A percentile compares a stretch with the other conserved stretches of the same genome.
Conservation (phyloP, 1,284 basidiomycete genomes). For the Irpex sp. region DNA sequence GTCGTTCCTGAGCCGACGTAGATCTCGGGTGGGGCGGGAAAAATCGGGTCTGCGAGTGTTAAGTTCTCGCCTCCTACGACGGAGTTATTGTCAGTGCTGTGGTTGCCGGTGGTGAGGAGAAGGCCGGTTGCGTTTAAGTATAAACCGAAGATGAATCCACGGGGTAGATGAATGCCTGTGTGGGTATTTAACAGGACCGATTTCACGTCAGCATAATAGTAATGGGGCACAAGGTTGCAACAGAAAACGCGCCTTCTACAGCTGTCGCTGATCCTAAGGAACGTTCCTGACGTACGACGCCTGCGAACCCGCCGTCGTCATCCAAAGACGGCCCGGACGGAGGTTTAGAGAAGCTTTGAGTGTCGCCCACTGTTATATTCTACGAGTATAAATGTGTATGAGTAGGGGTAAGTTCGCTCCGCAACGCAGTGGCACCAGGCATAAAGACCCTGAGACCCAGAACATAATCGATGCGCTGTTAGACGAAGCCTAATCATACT, state of each 20-base stretch:
- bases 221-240: not conserved
- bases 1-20: conserved; percentile 21
- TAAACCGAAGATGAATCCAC: conserved; percentile 28
- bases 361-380: too few species aligned
- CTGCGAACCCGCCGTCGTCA: too few species aligned
- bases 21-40: conserved; percentile 17
- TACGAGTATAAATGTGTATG: too few species aligned
- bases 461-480: too few species aligned
- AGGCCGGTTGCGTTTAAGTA: conserved; percentile 22
- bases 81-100: not conserved
- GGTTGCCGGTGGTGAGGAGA: conserved; percentile 6
- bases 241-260: conserved; percentile 42
- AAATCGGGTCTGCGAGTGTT: conserved; percentile 4
- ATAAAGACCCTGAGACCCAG: too few species aligned
- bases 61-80: conserved; percentile 19
- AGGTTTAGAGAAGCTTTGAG: too few species aligned
- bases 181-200: not conserved
- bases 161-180: conserved; percentile 21
- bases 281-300: too few species aligned
- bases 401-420: too few species aligned
- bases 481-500: too few species aligned
- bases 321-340: too few species aligned
- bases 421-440: too few species aligned
- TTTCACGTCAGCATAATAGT: not conserved
- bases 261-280: conserved; percentile 29